Conservation (phyloP, 768 basidiomycete genomes). For the Boletus vinaceobasis region DNA sequence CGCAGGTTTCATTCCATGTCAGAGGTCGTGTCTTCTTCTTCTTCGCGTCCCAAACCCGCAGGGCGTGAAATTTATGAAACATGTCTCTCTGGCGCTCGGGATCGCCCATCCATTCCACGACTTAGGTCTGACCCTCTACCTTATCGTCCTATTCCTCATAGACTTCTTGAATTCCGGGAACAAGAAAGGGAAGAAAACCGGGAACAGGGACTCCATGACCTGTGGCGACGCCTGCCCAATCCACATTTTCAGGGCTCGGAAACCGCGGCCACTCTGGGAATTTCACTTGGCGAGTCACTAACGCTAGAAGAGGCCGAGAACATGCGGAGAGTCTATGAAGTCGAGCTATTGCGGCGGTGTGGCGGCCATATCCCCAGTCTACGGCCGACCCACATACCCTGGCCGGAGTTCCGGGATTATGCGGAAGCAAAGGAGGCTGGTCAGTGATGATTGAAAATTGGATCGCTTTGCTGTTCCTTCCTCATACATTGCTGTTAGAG, state of each 20-base stretch:
- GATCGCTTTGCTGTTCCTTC: conserved; percentile 10
- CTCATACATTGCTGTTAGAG: conserved; percentile 45
- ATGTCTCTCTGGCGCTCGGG: conserved; percentile 48
- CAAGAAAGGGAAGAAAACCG: conserved; percentile 62
- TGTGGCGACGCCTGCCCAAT: conserved; percentile 60
- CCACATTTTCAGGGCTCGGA: conserved; percentile 26
- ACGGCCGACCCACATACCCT: conserved; percentile 49
- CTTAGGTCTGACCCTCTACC: conserved; percentile 52
- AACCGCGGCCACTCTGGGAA: conserved; percentile 16
- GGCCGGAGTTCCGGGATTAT: conserved; percentile 72
- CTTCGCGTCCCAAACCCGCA: conserved; percentile 30
- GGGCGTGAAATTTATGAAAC: conserved; percentile 53
- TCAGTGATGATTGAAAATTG: conserved; percentile 35
- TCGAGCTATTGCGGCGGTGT: conserved; percentile 64
- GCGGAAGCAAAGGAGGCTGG: conserved; percentile 80
- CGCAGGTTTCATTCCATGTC: conserved; percentile 26
- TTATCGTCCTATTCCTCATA: conserved; percentile 41
- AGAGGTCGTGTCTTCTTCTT: conserved; percentile 19
- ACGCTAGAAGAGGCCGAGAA: conserved; percentile 56
- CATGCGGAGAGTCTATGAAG: conserved; percentile 69
- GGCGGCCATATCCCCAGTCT: conserved; percentile 42
- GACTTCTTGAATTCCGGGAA: conserved; percentile 60
- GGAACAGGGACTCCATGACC: conserved; percentile 53
- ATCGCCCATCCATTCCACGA: conserved; percentile 55
- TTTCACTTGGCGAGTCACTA: conserved; percentile 27